phyloP scores from a whole-genome alignment of 495 filamentous ascomycete species.

The Penicillium psychrofluorescens region DNA sequence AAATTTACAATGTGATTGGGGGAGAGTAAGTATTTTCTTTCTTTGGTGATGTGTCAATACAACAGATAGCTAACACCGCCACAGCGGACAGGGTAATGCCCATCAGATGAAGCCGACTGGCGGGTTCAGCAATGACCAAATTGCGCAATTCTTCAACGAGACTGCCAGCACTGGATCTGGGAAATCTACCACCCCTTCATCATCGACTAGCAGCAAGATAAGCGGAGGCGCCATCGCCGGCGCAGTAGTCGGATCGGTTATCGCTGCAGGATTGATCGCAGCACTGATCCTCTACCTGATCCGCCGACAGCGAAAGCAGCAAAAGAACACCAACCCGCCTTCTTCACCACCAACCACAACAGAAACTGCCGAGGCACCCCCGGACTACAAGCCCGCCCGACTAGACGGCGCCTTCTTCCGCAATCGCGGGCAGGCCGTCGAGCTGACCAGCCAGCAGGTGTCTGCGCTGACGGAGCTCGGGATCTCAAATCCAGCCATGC shows the following conservation, averaged over 20 bases:
- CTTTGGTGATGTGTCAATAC: not conserved
- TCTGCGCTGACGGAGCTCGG: too few relatives aligned
- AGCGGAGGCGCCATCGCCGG: constrained; percentile 46
- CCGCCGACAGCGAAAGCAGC: not conserved
- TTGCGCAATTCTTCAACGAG: constrained; percentile 12
- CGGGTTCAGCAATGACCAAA: constrained; percentile 11
- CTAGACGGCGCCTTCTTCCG: not conserved
- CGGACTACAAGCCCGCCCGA: not conserved
- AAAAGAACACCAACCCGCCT: not conserved
- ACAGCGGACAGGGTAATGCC: constrained; percentile 12
- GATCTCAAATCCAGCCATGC: too few relatives aligned
- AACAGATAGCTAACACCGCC: constrained; percentile 3
- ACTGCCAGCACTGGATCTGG: not conserved
- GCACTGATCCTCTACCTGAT: not conserved
- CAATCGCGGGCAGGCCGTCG: not conserved
- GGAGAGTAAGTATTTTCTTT: constrained; percentile 9
- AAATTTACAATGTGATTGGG: constrained; percentile 15
- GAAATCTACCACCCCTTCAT: too few relatives aligned
- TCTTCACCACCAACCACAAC: not conserved
- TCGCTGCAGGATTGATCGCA: not conserved
- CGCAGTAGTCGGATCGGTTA: constrained; percentile 45
- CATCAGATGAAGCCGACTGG: constrained; percentile 6
- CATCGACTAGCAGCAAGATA: not conserved
- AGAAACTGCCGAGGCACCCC: not conserved
- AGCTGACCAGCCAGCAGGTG: too few relatives aligned